Evolutionary conservation across 495 filamentous ascomycete species (phyloP), one percentile per base, ranked within the genome.

Genomic region (Aspergillus conjunctus): DNA sequence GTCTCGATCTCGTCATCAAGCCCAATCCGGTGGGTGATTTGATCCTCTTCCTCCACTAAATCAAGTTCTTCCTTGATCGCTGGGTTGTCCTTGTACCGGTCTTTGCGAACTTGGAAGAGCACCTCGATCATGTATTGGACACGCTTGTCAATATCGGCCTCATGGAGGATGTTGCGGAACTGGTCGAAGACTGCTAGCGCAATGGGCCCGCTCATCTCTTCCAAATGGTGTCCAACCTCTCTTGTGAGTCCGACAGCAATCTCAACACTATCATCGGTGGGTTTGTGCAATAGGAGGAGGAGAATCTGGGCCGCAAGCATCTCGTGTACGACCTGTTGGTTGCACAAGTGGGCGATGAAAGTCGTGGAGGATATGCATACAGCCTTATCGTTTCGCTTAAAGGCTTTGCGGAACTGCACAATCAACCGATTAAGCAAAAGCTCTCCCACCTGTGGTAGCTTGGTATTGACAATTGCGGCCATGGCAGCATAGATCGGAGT

Each of bases 101-200:
- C 94, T 73, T 97, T 98, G 54, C 94, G 86, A 33, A 97, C 88
- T 73, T 98, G 92, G 74, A 99, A 98, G 56, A 99, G 78, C 9
- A 97, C 93, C 70, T 99, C 94, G 61, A 99, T 95, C 92, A 96
- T 96, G 72, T 97, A 98, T 76, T 98, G 94, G 32, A 93, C 91
- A 58, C 94, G 81, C 76, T 96, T 96, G 68, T 99, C 94, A 67
- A 98, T 93, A 68, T 92, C 91, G 37, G 91, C 91, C 71, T 98
- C 95, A 73, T 98, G 92, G 9, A 99, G 80, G 64, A 98, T 98
- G 58, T 86, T 92, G 53, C 94, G 79, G 77, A 99, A 95, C 70
- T 96, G 93, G 67, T 98, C 95, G 60, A 94, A 99, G 15, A 99
- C 90, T 48, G 87, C 89, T 57, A 92, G 83, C 20, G 91, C 89